A percentile compares a stretch with the other conserved stretches of the same genome.
phyloP scores from a whole-genome alignment of 345 rosid genomes.

The rapeseed (Brassica napus) region DNA sequence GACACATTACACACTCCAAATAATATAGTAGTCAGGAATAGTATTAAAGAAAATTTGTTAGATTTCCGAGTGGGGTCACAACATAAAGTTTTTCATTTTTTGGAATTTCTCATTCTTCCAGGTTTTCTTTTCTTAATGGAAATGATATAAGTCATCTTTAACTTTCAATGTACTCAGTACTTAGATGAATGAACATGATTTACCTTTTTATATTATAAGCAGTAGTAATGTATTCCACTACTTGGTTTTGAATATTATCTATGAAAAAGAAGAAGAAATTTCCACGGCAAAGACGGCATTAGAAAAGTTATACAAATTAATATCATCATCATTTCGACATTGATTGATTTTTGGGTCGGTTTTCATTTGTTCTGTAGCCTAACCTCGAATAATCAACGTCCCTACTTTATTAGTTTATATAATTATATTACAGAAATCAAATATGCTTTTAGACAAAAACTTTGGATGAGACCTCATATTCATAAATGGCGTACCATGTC shows the following conservation, averaged over 20 bases:
- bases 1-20: conserved; percentile 35
- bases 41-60: background rate
- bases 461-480: conserved; percentile 30
- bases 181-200: conserved; percentile 18
- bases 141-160: conserved; percentile 1
- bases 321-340: conserved; percentile 28
- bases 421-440: conserved; percentile 9
- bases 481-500: conserved; percentile 38
- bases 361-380: conserved; percentile 31
- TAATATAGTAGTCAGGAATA: background rate
- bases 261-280: background rate
- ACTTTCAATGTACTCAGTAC: conserved; percentile 24
- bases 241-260: conserved; percentile 16
- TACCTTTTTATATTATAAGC: background rate
- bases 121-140: background rate
- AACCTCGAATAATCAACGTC: conserved; percentile 38
- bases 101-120: background rate
- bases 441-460: conserved; percentile 21
- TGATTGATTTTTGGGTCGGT: conserved; percentile 35
- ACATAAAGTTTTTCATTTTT: conserved; percentile 6
- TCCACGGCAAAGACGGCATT: background rate
- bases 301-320: conserved; percentile 10
- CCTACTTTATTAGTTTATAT: conserved; percentile 20
- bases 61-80: conserved; percentile 26
- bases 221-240: conserved; percentile 20